Conservation (phyloP, 2,329 filamentous ascomycete genomes). For the Calycina marina region DNA sequence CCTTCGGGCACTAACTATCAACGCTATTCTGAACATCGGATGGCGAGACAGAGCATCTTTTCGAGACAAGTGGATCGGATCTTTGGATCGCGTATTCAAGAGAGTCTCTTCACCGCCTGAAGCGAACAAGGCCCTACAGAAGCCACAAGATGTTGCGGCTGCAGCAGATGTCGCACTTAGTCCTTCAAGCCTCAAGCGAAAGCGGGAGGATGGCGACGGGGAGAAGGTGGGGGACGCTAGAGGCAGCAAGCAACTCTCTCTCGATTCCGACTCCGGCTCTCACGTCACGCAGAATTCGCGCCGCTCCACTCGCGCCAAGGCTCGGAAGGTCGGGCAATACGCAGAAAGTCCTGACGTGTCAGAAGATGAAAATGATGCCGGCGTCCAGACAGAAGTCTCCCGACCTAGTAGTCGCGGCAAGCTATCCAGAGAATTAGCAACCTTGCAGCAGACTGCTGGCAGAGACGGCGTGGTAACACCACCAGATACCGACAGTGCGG, state of each 20-base stretch:
- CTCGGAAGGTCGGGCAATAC: conserved; percentile 12
- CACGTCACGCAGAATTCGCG: conserved; percentile 3
- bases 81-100: conserved; percentile 52
- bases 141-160: not conserved
- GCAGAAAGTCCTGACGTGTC: conserved; percentile 14
- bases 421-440: conserved; percentile 15
- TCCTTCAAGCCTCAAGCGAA: not conserved
- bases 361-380: conserved; percentile 3
- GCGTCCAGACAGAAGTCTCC: not conserved
- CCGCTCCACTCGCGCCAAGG: conserved; percentile 10
- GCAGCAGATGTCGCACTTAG: too few relatives aligned
- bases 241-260: not conserved
- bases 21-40: conserved; percentile 62
- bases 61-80: conserved; percentile 62
- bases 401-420: conserved; percentile 4
- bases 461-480: conserved; percentile 11
- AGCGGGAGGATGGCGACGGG: too few relatives aligned
- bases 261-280: not conserved
- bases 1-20: conserved; percentile 54
- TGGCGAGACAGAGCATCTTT: conserved; percentile 77
- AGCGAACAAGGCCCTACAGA: conserved; percentile 1
- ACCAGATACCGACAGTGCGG: conserved; percentile 3
- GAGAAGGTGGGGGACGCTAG: not conserved
- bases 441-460: conserved; percentile 17
- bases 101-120: conserved; percentile 27